These are phyloP conservation scores for Phytophthora pistaciae DNA, from an alignment of 352 stramenopile genomes.

Conservation along the genomic window DNA sequence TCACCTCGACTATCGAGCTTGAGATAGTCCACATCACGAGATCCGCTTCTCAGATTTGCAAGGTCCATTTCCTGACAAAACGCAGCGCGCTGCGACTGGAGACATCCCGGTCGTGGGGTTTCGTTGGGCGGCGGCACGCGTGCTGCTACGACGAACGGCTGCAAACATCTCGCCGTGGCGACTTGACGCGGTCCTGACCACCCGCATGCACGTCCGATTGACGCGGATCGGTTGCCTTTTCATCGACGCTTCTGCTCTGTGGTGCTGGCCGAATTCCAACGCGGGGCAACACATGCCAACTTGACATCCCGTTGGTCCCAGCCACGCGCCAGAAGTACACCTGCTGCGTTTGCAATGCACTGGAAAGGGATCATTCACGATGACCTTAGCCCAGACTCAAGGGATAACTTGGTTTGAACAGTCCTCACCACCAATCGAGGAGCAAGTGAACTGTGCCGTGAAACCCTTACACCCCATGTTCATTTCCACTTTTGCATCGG, in stretches of 20 bases:
- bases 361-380: conserved; percentile 4
- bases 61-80: conserved; percentile 7
- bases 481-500: conserved; percentile 21
- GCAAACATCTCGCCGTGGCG: conserved; percentile 5
- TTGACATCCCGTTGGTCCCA: conserved; percentile 17
- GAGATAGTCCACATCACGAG: conserved; percentile 11
- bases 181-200: conserved; percentile 3
- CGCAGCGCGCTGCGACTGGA: conserved; percentile 4
- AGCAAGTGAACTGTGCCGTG: neutral
- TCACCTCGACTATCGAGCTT: conserved; percentile 6
- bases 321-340: conserved; percentile 16
- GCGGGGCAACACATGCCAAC: neutral
- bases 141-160: conserved; percentile 17
- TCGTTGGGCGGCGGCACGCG: conserved; percentile 29
- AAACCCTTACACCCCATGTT: neutral
- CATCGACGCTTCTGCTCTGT: conserved; percentile 4
- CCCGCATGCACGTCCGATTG: neutral
- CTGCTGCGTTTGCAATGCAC: conserved; percentile 1
- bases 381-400: conserved; percentile 5
- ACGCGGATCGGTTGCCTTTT: neutral
- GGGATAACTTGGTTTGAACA: neutral
- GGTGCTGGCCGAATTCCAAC: conserved; percentile 7
- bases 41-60: conserved; percentile 15
- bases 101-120: conserved; percentile 11
- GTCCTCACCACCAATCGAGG: neutral